Evolutionary conservation across 345 rosid species (phyloP).

Genomic region (Brassica napus): DNA sequence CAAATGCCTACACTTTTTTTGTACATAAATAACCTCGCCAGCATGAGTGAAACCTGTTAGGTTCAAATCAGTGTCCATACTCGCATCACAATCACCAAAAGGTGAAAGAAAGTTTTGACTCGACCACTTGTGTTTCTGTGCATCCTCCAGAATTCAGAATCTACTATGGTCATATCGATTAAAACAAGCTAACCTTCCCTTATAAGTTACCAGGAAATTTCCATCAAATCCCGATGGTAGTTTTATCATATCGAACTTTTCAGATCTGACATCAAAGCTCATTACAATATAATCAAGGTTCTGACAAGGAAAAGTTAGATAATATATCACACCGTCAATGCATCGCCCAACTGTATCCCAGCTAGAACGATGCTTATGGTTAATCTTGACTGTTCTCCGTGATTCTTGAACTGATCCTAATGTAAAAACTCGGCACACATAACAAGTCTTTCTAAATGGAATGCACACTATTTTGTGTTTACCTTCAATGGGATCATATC

Average conservation of each 20-base stretch:
- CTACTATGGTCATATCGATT: rapidly evolving
- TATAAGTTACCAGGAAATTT: not conserved
- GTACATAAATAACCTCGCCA: not conserved
- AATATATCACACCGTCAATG: slow-evolving; percentile 4
- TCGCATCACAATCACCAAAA: not conserved
- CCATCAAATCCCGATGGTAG: not conserved
- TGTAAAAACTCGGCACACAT: not conserved
- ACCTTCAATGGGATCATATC: not conserved
- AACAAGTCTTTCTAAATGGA: not conserved
- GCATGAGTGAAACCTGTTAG: not conserved
- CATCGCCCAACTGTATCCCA: not conserved
- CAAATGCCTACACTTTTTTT: not conserved
- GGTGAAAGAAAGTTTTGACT: not conserved
- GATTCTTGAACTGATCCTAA: slow-evolving; percentile 4
- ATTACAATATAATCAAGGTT: not conserved
- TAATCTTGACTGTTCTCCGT: not conserved
- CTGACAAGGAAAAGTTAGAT: not conserved
- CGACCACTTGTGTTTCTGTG: not conserved
- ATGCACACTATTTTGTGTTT: slow-evolving; percentile 7
- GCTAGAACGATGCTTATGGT: not conserved
- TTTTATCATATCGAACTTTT: not conserved
- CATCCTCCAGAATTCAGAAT: not conserved
- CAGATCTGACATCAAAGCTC: slow-evolving; percentile 3
- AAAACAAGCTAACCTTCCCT: not conserved
- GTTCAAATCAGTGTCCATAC: too few species aligned